Evolutionary conservation across 2,329 filamentous ascomycete species (phyloP), one percentile per base, ranked within the genome.

Genomic region (Ampelomyces quisqualis): DNA sequence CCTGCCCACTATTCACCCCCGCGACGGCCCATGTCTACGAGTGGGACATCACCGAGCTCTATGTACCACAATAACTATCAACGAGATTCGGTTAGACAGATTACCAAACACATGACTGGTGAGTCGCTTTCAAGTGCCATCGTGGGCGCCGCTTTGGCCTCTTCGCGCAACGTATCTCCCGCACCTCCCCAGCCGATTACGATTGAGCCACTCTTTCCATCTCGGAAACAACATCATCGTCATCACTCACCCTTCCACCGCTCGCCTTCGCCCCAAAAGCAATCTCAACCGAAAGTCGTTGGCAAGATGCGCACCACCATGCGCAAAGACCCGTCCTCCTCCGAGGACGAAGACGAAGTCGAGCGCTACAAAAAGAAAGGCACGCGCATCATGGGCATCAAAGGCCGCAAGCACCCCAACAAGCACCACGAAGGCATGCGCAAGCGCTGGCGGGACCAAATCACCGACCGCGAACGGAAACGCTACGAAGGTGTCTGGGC

Each of bases 401-500:
- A 60, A 17, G 50, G 58, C 3, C 52, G 70, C 6, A 77, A 76
- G 49, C 86, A 90, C 62, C 78, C 82, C 1, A 78, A 81, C 57
- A 81, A 81, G 53, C 87, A 93, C 57, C 82, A 88, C 55, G 87
- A 91, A 62, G 87, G 85, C 0, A 78, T 85, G 3, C 78, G 87
- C 13, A 84, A 81, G 57, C 79, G 86, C 5, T 93, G 88, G 88
- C 79, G 86, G 28, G 86, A 90, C 52, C 76, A 81, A 46, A 79
- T 93, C 28, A 87, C 84, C 0, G 77, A 80, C 33, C 74, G 80
- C 4, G 86, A 93, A 60, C 75, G 85, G n/a, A 86, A 86, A 58
- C 77, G 88, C 1, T 93, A 93, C 65, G 88, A 91, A 65, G 88
- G 85, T 2, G 79, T 93, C 1, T 93, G 87, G 86, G 88, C 88